A percentile compares a stretch with the other conserved stretches of the same genome.
Conservation (phyloP, 805 yeast species). For the Teunomyces aglyptinius region DNA sequence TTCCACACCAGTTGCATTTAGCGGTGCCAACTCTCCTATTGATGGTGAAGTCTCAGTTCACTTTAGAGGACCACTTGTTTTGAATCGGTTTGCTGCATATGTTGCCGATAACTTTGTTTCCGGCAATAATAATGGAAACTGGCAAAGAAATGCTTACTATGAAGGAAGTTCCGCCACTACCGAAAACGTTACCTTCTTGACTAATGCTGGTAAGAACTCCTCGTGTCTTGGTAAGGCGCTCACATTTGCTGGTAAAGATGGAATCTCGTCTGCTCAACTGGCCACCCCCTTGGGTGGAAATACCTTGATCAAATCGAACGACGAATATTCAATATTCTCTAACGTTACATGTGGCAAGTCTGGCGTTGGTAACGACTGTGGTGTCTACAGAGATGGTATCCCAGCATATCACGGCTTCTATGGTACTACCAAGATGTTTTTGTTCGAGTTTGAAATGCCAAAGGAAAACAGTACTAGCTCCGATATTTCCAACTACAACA, state of each 20-base stretch:
- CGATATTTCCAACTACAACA: slow-evolving; percentile 44
- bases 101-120: slow-evolving; percentile 41
- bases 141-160: slow-evolving; percentile 63
- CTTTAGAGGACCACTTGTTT: slow-evolving; percentile 70
- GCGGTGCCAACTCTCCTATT: slow-evolving; percentile 65
- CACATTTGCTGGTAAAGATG: slow-evolving; percentile 59
- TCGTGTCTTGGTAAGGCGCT: slow-evolving; percentile 69
- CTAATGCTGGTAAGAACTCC: slow-evolving; percentile 57
- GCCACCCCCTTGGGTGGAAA: slow-evolving; percentile 50
- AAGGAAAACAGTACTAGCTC: slow-evolving; percentile 40
- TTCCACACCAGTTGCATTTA: slow-evolving; percentile 37
- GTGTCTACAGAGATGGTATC: slow-evolving; percentile 71
- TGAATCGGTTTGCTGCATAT: slow-evolving; percentile 62
- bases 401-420: slow-evolving; percentile 73
- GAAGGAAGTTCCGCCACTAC: slow-evolving; percentile 48
- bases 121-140: slow-evolving; percentile 40
- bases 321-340: slow-evolving; percentile 62
- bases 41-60: slow-evolving; percentile 72
- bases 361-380: slow-evolving; percentile 59
- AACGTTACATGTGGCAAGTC: slow-evolving; percentile 56
- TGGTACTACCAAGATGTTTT: slow-evolving; percentile 67
- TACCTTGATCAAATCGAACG: slow-evolving; percentile 52
- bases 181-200: slow-evolving; percentile 66
- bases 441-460: slow-evolving; percentile 71
- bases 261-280: slow-evolving; percentile 43